Conservation (phyloP, 257 asterid species). For the Nicotiana benthamiana region DNA sequence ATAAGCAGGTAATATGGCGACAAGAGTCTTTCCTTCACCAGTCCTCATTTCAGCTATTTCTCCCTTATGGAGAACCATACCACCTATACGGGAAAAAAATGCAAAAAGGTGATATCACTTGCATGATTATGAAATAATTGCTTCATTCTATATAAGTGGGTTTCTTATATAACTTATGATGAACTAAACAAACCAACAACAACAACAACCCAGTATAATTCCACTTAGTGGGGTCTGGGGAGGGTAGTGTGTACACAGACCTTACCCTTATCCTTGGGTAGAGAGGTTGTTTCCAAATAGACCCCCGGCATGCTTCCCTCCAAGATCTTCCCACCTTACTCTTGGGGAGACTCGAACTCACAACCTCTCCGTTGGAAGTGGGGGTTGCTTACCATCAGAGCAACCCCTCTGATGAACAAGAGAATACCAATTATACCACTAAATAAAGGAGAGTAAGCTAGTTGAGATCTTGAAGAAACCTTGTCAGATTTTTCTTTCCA, state of each 20-base stretch:
- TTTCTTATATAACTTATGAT: not conserved
- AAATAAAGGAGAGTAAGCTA: not conserved
- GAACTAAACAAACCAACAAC: not conserved
- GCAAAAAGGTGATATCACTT: not conserved
- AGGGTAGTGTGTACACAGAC: too few relatives aligned
- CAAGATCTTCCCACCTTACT: too few relatives aligned
- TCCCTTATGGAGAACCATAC: conserved; percentile 97
- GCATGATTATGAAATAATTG: not conserved
- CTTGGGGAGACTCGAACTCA: too few relatives aligned
- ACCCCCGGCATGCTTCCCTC: too few relatives aligned
- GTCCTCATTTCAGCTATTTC: conserved; percentile 99
- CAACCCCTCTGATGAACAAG: too few relatives aligned
- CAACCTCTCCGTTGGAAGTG: too few relatives aligned
- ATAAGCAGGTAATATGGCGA: conserved; percentile 90
- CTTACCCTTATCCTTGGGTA: too few relatives aligned
- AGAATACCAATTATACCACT: not conserved
- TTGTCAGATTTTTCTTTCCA: not conserved
- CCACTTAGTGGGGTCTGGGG: too few relatives aligned
- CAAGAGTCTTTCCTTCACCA: conserved; percentile 98
- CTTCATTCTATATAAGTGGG: not conserved
- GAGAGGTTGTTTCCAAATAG: too few relatives aligned
- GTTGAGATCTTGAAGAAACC: not conserved
- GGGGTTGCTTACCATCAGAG: too few relatives aligned
- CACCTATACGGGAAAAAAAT: conserved; percentile 38
- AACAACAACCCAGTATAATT: too few relatives aligned